Base-by-base conservation (phyloP, 805 yeast genomes). In the Yarrowia sp. region DNA sequence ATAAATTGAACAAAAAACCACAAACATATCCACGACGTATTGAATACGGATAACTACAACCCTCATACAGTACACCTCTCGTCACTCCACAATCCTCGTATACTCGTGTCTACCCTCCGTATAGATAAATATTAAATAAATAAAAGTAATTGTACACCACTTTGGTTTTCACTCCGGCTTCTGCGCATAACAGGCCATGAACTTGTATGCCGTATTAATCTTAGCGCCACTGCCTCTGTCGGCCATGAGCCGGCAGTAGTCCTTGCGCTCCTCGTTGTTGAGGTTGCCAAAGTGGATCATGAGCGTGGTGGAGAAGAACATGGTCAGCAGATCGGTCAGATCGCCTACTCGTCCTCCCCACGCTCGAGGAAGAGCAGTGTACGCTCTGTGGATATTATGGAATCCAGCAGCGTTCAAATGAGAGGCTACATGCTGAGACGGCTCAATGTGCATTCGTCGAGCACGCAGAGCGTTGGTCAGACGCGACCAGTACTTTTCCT, bases 241-340 rank as follows among this genome's bases (percentile, higher is more conserved):
- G 8, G 68, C 61, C 59, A 53, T 50, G 10, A 52, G 36, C 14
- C 61, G 50, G n/a, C 68, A 52, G n/a, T 65, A 65, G 12, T 53
- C 61, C 61, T 45, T 65, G 10, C 70, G 40, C 46, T 75, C 76
- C 14, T 70, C 73, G 9, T 70, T 67, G 12, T 70, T 69, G 36
- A 74, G 67, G 22, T 73, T 70, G 0, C 77, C 82, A 81, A 82
- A 76, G 76, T 81, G 50, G 14, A 72, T 61, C 52, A 75, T 69
- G 71, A 76, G 69, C 16, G 76, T 68, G 36, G 76, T 75, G 26
- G 72, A 59, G 42, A 74, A 76, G 59, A 73, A 75, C 42, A 72
- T 68, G 12, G 73, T 70, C 48, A 76, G 46, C n/a, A 76, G 70
- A 35, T 76, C 78, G 3, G 77, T 73, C 38, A 76, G 61, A 42